phyloP scores from a whole-genome alignment of 257 asterid genomes.

The Ilex aquifolium region DNA sequence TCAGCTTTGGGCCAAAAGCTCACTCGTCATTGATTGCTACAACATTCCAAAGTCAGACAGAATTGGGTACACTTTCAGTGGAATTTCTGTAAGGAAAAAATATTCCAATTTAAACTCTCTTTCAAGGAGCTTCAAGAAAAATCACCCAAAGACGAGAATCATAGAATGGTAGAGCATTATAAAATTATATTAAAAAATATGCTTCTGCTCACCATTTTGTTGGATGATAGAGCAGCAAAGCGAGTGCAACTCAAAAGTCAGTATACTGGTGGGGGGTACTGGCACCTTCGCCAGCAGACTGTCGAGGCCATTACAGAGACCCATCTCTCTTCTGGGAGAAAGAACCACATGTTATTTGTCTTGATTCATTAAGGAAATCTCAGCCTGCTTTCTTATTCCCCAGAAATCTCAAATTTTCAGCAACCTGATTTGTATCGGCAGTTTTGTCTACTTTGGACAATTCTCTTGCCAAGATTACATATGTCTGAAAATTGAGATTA shows the following conservation, averaged over 20 bases:
- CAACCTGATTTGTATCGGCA: constrained; percentile 20
- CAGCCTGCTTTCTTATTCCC: constrained; percentile 30
- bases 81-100: constrained; percentile 9
- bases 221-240: constrained; percentile 2
- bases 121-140: neutral
- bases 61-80: neutral
- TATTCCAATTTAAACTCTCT: neutral
- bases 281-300: too few species aligned
- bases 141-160: constrained; percentile 1
- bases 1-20: constrained; percentile 2
- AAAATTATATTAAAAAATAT: too few species aligned
- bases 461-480: constrained; percentile 50
- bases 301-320: too few species aligned
- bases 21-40: neutral
- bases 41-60: constrained; percentile 2
- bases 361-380: constrained; percentile 1
- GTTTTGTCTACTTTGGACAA: constrained; percentile 38
- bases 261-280: too few species aligned
- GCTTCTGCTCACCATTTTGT: neutral
- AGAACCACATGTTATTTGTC: neutral
- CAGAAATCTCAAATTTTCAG: constrained; percentile 17
- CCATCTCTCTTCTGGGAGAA: neutral
- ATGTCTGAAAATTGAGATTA: constrained; percentile 46
- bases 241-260: constrained; percentile 1
- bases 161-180: neutral